Conservation (phyloP, 2,329 filamentous ascomycete genomes). For the Aspergillus intermedius region DNA sequence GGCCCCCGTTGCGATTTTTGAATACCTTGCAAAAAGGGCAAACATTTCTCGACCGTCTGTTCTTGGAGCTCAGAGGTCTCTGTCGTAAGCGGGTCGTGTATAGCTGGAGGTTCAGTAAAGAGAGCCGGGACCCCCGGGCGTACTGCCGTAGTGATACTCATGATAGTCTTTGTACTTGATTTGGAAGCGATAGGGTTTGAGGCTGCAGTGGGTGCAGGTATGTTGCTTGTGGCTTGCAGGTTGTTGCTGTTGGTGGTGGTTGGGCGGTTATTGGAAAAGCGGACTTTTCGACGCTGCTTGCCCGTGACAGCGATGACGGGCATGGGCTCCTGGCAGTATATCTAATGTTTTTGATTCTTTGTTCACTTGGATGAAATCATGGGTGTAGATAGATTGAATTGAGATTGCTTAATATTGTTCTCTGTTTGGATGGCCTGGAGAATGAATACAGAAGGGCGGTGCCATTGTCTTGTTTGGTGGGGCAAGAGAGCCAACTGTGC, state of each 20-base stretch:
- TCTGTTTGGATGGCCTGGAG: neutral
- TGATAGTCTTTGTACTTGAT: neutral
- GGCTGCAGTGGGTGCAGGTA: constrained; percentile 3
- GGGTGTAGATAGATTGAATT: neutral
- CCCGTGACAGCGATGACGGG: constrained; percentile 25
- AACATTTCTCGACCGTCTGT: constrained; percentile 60
- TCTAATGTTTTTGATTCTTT: constrained; percentile 6
- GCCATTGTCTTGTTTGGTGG: neutral
- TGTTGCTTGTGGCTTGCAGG: constrained; percentile 10
- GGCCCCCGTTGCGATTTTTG: constrained; percentile 44
- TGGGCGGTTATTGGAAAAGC: constrained; percentile 25
- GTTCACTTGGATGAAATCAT: neutral
- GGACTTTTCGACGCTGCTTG: constrained; percentile 34
- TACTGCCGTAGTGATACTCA: constrained; percentile 1
- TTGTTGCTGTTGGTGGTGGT: constrained; percentile 11
- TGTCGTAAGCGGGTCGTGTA: constrained; percentile 62
- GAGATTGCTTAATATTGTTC: neutral
- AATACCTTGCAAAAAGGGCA: constrained; percentile 57
- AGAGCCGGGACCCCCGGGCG: constrained; percentile 30
- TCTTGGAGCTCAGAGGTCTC: constrained; percentile 63
- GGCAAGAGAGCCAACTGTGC: neutral
- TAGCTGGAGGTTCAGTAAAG: constrained; percentile 47
- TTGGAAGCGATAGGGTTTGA: no score
- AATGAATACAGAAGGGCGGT: no score
- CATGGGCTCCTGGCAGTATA: constrained; percentile 19